Percentiles rank a stretch among this genome's conserved stretches.
phyloP scores from a whole-genome alignment of 2,329 filamentous ascomycete genomes.

The Talaromyces sp. region DNA sequence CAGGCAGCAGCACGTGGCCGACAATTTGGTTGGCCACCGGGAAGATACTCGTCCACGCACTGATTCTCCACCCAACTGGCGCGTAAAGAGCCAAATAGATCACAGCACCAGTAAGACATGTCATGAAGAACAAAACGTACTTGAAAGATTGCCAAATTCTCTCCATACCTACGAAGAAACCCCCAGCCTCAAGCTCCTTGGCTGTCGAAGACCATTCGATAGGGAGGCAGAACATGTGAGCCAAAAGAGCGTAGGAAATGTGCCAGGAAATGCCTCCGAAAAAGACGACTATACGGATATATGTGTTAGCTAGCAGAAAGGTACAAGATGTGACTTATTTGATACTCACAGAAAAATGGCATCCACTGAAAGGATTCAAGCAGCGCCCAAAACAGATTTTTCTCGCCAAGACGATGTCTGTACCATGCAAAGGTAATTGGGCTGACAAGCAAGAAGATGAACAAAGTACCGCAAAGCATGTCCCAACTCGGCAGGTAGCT shows the following conservation, averaged over 20 bases:
- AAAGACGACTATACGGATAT: slow-evolving; percentile 55
- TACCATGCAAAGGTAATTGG: slow-evolving; percentile 46
- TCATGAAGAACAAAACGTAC: slow-evolving; percentile 28
- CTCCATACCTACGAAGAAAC: slow-evolving; percentile 79
- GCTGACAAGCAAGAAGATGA: slow-evolving; percentile 12
- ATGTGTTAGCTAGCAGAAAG: background rate
- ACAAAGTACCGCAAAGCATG: slow-evolving; percentile 8
- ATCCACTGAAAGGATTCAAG: slow-evolving; percentile 59
- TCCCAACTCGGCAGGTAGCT: slow-evolving; percentile 62
- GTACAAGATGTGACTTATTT: background rate
- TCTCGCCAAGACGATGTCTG: slow-evolving; percentile 57
- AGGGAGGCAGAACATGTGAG: slow-evolving; percentile 79
- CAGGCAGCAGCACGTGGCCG: slow-evolving; percentile 8
- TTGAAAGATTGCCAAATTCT: slow-evolving; percentile 75
- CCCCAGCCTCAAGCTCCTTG: slow-evolving; percentile 67
- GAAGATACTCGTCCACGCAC: slow-evolving; percentile 8
- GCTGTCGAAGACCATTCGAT: slow-evolving; percentile 82
- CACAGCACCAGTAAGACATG: slow-evolving; percentile 4
- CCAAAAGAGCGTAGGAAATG: slow-evolving; percentile 70
- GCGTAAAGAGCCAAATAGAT: slow-evolving; percentile 7
- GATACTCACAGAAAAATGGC: slow-evolving; percentile 39
- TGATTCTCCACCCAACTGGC: slow-evolving; percentile 7
- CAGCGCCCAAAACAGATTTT: slow-evolving; percentile 44
- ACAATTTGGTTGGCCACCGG: slow-evolving; percentile 10
- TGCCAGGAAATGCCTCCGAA: slow-evolving; percentile 66